Evolutionary conservation across 2,329 filamentous ascomycete species (phyloP), one percentile per base, ranked within the genome.

Genomic region (Pseudocercospora pini-densiflorae): DNA sequence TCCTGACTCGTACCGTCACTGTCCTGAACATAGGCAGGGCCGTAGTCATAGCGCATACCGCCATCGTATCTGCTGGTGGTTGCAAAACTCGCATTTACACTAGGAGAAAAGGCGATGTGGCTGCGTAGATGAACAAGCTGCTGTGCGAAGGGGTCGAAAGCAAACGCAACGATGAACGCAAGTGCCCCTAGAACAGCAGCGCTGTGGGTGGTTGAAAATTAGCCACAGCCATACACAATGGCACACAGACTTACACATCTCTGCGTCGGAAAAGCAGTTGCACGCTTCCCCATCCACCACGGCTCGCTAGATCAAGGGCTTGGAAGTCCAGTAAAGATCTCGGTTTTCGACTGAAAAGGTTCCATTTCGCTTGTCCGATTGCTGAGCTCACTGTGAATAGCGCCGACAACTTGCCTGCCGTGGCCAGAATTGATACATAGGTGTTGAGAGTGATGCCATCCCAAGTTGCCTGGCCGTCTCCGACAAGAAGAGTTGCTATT

Each of bases 401-500:
- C 5, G 63, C 45, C 3, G 24, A 45, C 9, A 55, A 49, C 36
- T 70, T 68, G 31, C 60, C 61, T 4, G 43, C 40, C 1, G 65
- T 70, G 2, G 64, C 65, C 3, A 71, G 45, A n/a, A 66, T 58
- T 2, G 69, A 68, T 1, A 68, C 55, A 8, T 61, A 24, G 6
- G 69, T 67, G 47, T 71, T 71, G 7, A 70, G 62, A 1, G 68
- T 69, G 49, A 69, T 23, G 24, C 57, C 57, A 23, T 61, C 19
- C 59, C 63, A 68, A 16, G 29, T 33, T 4, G 31, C 31, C 31
- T 33, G 31, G 4, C 31, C 31, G 8, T 33, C 31, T 9, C 31
- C 31, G 31, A 33, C 31, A 33, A 33, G 31, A 9, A 33, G 31
- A 5, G 8, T 9, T 5, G 31, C 31, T 4, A 33, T 5, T 5